phyloP scores from a whole-genome alignment of 768 basidiomycete species.

The Leccinum ochraceum region DNA sequence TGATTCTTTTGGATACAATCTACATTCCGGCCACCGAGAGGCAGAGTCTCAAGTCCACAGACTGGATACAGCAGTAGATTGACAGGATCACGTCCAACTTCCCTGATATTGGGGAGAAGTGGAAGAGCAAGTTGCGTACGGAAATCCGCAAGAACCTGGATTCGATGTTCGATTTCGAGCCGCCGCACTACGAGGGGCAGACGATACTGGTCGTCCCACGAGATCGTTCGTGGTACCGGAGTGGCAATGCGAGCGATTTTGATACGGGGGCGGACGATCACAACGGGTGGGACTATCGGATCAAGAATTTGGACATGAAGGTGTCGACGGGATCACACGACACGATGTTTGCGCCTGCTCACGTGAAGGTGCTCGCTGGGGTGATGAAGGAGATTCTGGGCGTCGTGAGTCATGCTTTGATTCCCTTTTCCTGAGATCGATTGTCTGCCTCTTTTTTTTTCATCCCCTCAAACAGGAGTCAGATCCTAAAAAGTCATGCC shows the following conservation, averaged over 20 bases:
- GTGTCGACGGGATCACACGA: conserved; percentile 31
- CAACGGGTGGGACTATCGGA: conserved; percentile 33
- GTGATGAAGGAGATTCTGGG: conserved; percentile 24
- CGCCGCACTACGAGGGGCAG: conserved; percentile 26
- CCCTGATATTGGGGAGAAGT: conserved; percentile 34
- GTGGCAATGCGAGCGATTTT: conserved; percentile 29
- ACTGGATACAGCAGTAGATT: conserved; percentile 32
- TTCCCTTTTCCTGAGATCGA: too few relatives aligned
- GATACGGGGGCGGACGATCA: conserved; percentile 33
- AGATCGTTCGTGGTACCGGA: conserved; percentile 35
- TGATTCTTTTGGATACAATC: conserved; percentile 33
- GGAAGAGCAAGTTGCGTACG: conserved; percentile 31
- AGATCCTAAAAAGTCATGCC: too few relatives aligned
- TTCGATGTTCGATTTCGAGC: conserved; percentile 35
- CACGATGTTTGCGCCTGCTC: conserved; percentile 34
- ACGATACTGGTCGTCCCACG: conserved; percentile 29
- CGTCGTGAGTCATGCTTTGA: conserved; percentile 2
- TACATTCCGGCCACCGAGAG: conserved; percentile 30
- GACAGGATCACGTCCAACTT: conserved; percentile 34
- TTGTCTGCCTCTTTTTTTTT: too few relatives aligned
- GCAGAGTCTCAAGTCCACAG: conserved; percentile 32
- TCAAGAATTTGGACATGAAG: conserved; percentile 32
- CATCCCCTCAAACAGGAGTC: too few relatives aligned
- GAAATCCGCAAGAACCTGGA: conserved; percentile 36
- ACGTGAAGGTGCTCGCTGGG: conserved; percentile 32